Conservation (phyloP, 331 rosid species). For the Spiraea crenata region DNA sequence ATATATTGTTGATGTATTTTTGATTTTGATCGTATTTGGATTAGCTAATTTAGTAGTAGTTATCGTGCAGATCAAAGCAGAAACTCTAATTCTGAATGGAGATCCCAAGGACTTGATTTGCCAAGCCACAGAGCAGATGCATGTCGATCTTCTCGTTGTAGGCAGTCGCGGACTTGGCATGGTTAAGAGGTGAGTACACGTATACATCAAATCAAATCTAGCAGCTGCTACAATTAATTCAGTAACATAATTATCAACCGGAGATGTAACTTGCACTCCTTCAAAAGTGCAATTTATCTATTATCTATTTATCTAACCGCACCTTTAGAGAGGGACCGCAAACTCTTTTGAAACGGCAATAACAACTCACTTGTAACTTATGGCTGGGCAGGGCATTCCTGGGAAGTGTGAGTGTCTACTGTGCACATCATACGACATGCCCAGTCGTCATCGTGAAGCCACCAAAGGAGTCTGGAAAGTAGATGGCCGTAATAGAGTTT, state of each 20-base stretch:
- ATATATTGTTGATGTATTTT: too few species aligned
- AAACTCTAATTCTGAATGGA: conserved; percentile 40
- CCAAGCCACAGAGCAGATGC: conserved; percentile 49
- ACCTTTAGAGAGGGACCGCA: too few species aligned
- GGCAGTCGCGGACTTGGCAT: conserved; percentile 68
- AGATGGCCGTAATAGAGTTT: not conserved
- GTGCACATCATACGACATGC: conserved; percentile 61
- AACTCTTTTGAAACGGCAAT: too few species aligned
- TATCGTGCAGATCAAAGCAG: conserved; percentile 53
- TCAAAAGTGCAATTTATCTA: too few species aligned
- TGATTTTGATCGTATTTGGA: too few species aligned
- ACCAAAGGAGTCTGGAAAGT: conserved; percentile 32
- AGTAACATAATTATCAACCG: not conserved
- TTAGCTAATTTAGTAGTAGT: too few species aligned
- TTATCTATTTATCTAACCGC: too few species aligned
- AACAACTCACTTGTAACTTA: too few species aligned
- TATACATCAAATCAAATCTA: too few species aligned
- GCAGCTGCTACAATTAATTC: too few species aligned
- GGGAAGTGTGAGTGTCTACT: conserved; percentile 85
- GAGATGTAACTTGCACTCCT: too few species aligned
- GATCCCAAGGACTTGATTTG: conserved; percentile 68
- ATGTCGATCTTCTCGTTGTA: conserved; percentile 47
- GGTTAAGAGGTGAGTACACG: conserved; percentile 53
- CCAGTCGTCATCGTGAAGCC: conserved; percentile 70
- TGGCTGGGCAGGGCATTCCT: conserved; percentile 58